These are phyloP conservation scores for Conticribra guillardii DNA, from an alignment of 108 stramenopile species.

Conservation along the genomic window DNA sequence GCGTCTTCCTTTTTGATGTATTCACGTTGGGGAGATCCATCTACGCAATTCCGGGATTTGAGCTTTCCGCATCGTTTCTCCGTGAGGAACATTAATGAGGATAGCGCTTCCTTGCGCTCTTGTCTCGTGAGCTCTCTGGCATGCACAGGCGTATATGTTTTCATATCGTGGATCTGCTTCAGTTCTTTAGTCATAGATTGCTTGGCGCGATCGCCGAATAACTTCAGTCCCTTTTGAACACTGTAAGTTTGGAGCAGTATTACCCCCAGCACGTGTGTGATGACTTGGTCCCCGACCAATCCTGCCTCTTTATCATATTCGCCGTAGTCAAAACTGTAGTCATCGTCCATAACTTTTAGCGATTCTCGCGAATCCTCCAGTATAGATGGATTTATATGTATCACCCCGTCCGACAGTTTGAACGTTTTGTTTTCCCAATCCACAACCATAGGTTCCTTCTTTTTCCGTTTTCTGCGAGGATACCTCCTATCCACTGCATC, in stretches of 20 bases:
- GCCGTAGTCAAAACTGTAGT: too few relatives aligned
- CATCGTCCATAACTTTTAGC: too few relatives aligned
- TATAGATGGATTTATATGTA: neutral
- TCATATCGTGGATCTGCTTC: neutral
- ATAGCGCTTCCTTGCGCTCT: neutral
- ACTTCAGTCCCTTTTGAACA: neutral
- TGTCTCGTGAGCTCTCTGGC: neutral
- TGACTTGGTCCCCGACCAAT: neutral
- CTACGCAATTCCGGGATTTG: constrained; percentile 4
- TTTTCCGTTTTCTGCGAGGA: too few relatives aligned
- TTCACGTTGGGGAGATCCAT: constrained; percentile 1
- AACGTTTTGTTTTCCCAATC: constrained; percentile 3
- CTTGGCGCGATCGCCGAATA: constrained; percentile 3
- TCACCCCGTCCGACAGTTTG: too few relatives aligned
- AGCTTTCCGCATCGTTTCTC: constrained; percentile 9
- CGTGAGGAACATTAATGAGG: constrained; percentile 11
- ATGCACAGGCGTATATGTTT: neutral
- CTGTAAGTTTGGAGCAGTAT: neutral
- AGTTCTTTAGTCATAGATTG: neutral
- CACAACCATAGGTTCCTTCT: too few relatives aligned
- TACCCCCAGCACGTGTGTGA: neutral
- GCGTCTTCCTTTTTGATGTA: neutral
- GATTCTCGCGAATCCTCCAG: neutral
- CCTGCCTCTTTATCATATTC: too few relatives aligned
- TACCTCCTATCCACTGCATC: neutral